Conservation (phyloP, 129 eudicot species). For the Deinandra increscens region DNA sequence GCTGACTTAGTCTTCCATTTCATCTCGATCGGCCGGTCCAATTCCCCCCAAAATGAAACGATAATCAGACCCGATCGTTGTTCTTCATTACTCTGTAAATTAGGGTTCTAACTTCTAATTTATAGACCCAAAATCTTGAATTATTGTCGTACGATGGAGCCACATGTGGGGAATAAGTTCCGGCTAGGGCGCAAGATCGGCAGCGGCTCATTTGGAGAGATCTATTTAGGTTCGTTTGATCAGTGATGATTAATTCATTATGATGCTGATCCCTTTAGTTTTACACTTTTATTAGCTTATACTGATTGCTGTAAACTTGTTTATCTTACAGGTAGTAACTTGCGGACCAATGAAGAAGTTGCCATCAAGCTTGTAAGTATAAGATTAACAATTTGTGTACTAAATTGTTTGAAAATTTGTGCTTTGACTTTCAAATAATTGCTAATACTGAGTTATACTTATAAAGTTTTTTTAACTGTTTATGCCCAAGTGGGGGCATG, state of each 20-base stretch:
- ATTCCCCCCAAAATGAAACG: conserved; percentile 13
- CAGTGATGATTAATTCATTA: neutral
- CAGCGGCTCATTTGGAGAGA: conserved; percentile 95
- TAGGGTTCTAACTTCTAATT: conserved; percentile 30
- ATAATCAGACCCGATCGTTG: conserved; percentile 4
- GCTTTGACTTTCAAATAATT: conserved; percentile 1
- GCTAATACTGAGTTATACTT: neutral
- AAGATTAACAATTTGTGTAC: conserved; percentile 7
- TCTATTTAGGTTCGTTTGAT: conserved; percentile 67
- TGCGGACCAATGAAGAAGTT: conserved; percentile 93
- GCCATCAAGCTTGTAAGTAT: conserved; percentile 93
- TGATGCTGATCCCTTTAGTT: neutral
- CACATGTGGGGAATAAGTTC: conserved; percentile 88
- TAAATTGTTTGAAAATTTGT: neutral
- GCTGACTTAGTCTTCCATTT: conserved; percentile 24
- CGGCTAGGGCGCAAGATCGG: conserved; percentile 91
- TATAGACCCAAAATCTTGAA: neutral
- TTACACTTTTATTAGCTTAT: neutral
- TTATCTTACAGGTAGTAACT: conserved; percentile 63
- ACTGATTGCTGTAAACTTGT: neutral
- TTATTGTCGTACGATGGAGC: conserved; percentile 55
- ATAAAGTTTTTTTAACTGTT: too few relatives aligned
- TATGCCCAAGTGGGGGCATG: too few relatives aligned
- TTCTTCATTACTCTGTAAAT: conserved; percentile 7
- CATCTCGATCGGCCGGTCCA: conserved; percentile 28